These are phyloP conservation scores for Penicillium fimorum DNA, from an alignment of 495 filamentous ascomycete species.

Conservation along the genomic window DNA sequence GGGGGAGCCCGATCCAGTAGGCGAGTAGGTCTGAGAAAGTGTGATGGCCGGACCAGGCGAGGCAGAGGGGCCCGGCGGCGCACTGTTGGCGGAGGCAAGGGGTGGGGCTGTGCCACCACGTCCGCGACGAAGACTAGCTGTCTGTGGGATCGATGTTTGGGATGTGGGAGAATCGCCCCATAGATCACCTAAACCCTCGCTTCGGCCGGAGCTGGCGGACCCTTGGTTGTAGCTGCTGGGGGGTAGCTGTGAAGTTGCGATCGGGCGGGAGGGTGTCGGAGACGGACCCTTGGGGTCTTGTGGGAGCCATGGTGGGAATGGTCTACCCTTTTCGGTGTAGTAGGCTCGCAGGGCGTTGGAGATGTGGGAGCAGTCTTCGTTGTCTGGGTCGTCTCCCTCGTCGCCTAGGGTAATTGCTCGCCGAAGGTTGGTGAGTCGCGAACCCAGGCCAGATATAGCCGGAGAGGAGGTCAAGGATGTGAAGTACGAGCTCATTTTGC, in stretches of 20 bases:
- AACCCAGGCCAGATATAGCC: constrained; percentile 72
- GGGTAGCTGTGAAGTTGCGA: constrained; percentile 52
- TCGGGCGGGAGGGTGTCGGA: constrained; percentile 51
- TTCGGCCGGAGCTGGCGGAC: constrained; percentile 30
- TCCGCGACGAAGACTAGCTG: constrained; percentile 54
- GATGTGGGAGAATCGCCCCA: constrained; percentile 68
- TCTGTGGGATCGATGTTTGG: constrained; percentile 46
- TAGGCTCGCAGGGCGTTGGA: constrained; percentile 93
- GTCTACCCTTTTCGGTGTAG: constrained; percentile 83
- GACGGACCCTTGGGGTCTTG: constrained; percentile 75
- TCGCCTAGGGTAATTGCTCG: constrained; percentile 76
- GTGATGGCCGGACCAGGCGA: constrained; percentile 17
- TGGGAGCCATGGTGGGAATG: constrained; percentile 86
- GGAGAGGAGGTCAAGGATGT: constrained; percentile 60
- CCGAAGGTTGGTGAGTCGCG: constrained; percentile 76
- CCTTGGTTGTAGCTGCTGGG: constrained; percentile 44
- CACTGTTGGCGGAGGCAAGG: constrained; percentile 21
- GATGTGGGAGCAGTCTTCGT: constrained; percentile 92
- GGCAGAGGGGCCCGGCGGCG: constrained; percentile 22
- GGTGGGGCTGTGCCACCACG: constrained; percentile 29
- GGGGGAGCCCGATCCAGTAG: constrained; percentile 18
- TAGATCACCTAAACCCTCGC: constrained; percentile 67
- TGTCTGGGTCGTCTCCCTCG: constrained; percentile 74
- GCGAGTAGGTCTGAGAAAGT: constrained; percentile 19
- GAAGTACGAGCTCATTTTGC: constrained; percentile 76